Evolutionary conservation across 2,329 filamentous ascomycete genomes (phyloP).

Genomic region (Corniculantispora saksenae): DNA sequence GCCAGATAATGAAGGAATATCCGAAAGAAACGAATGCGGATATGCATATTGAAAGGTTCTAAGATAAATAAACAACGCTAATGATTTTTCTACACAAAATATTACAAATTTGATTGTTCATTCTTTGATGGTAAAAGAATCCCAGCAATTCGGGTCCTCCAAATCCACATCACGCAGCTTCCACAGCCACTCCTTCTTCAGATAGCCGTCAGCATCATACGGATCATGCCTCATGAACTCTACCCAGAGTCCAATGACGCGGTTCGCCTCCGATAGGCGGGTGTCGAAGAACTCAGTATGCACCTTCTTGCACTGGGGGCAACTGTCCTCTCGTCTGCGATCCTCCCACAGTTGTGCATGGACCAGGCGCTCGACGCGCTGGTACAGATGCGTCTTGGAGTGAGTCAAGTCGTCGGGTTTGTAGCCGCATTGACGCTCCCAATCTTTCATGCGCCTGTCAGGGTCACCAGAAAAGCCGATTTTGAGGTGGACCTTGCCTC

Average conservation of each 20-base stretch:
- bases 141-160: constrained; percentile 29
- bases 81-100: neutral
- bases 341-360: constrained; percentile 31
- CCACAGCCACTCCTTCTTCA: constrained; percentile 28
- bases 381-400: constrained; percentile 24
- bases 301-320: constrained; percentile 25
- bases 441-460: constrained; percentile 27
- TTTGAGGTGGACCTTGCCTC: constrained; percentile 28
- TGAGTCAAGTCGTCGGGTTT: constrained; percentile 22
- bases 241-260: constrained; percentile 29
- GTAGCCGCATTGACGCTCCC: constrained; percentile 29
- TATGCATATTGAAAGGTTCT: constrained; percentile 21
- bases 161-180: constrained; percentile 29
- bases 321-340: constrained; percentile 28
- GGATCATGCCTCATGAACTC: constrained; percentile 30
- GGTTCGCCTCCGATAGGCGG: constrained; percentile 20
- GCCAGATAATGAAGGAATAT: neutral
- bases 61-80: neutral
- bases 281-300: constrained; percentile 35
- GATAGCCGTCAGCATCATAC: constrained; percentile 28
- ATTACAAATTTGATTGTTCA: neutral
- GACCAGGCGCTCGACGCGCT: constrained; percentile 32
- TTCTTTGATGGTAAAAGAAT: constrained; percentile 22
- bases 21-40: constrained; percentile 20
- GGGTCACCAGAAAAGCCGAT: constrained; percentile 31